Evolutionary conservation across 768 basidiomycete species (phyloP).

Genomic region (Amanita thiersii): DNA sequence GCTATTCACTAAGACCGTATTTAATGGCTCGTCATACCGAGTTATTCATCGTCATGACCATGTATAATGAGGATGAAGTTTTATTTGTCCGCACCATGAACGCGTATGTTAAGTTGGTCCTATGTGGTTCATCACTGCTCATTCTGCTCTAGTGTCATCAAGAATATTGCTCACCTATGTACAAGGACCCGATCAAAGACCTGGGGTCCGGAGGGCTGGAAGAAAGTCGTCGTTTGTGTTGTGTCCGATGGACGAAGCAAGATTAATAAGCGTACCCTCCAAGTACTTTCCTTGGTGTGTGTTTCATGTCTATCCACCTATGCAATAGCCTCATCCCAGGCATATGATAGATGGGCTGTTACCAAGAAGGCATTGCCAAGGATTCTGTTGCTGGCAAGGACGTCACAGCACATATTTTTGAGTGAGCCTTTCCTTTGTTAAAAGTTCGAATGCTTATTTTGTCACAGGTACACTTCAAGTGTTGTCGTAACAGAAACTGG

Average conservation of each 20-base stretch:
- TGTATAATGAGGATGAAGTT: slow-evolving; percentile 90
- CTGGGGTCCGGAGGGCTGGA: slow-evolving; percentile 87
- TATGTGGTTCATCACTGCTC: neutral
- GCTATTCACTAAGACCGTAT: slow-evolving; percentile 75
- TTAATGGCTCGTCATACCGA: slow-evolving; percentile 78
- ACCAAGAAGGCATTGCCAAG: slow-evolving; percentile 86
- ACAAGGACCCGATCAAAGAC: slow-evolving; percentile 60
- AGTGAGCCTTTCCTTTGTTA: slow-evolving; percentile 36
- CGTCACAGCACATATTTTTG: slow-evolving; percentile 90
- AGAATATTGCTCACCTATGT: slow-evolving; percentile 80
- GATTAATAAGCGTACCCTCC: slow-evolving; percentile 85
- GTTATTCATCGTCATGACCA: slow-evolving; percentile 93
- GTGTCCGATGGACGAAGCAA: slow-evolving; percentile 83
- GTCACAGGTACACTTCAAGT: slow-evolving; percentile 61
- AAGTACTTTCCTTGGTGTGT: slow-evolving; percentile 73
- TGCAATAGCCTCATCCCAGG: neutral
- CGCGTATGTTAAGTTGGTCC: slow-evolving; percentile 62
- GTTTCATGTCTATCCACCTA: neutral
- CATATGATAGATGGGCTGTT: slow-evolving; percentile 63
- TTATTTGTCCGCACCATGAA: slow-evolving; percentile 80
- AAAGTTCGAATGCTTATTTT: neutral
- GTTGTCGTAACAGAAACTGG: slow-evolving; percentile 74
- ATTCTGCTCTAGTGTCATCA: slow-evolving; percentile 54
- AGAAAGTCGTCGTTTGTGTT: slow-evolving; percentile 83
- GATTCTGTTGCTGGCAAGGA: slow-evolving; percentile 85